Conservation (phyloP, 768 basidiomycete genomes). For the Tulasnella sp. region DNA sequence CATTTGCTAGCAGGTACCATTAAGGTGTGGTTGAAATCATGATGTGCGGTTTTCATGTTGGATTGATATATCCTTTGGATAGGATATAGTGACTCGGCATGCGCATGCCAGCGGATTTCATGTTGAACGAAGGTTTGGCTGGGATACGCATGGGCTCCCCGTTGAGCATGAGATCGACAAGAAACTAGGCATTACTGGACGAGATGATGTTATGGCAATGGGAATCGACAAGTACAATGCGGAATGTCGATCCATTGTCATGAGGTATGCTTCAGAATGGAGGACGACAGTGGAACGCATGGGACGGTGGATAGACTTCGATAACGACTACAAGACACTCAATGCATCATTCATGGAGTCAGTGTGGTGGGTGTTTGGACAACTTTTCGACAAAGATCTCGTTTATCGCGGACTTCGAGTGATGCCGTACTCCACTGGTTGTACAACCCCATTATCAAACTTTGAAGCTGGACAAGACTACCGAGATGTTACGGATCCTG, state of each 20-base stretch:
- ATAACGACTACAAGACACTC: slow-evolving; percentile 97
- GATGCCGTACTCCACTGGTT: slow-evolving; percentile 97
- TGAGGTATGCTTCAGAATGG: slow-evolving; percentile 95
- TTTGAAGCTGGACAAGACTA: slow-evolving; percentile 93
- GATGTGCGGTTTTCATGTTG: slow-evolving; percentile 5
- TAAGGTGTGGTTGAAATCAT: slow-evolving; percentile 44
- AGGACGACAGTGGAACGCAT: slow-evolving; percentile 88
- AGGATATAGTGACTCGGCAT: slow-evolving; percentile 97
- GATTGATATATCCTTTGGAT: background rate
- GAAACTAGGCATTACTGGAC: slow-evolving; percentile 78
- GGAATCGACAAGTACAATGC: slow-evolving; percentile 97
- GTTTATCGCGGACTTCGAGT: slow-evolving; percentile 90
- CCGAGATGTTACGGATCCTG: slow-evolving; percentile 86
- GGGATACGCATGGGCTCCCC: slow-evolving; percentile 98
- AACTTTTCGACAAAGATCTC: slow-evolving; percentile 82
- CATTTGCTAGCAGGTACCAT: slow-evolving; percentile 87
- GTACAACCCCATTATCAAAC: slow-evolving; percentile 91
- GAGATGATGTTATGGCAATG: slow-evolving; percentile 86
- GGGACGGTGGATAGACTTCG: slow-evolving; percentile 99
- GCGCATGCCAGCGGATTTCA: slow-evolving; percentile 87
- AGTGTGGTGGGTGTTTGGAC: slow-evolving; percentile 97
- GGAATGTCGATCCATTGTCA: slow-evolving; percentile 91
- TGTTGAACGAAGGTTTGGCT: slow-evolving; percentile 88
- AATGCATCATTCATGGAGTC: slow-evolving; percentile 92
- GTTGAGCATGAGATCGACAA: slow-evolving; percentile 99